Percentiles rank a stretch among this genome's conserved stretches.
phyloP scores from a whole-genome alignment of 2,329 filamentous ascomycete genomes.

The Aspergillus hortae region DNA sequence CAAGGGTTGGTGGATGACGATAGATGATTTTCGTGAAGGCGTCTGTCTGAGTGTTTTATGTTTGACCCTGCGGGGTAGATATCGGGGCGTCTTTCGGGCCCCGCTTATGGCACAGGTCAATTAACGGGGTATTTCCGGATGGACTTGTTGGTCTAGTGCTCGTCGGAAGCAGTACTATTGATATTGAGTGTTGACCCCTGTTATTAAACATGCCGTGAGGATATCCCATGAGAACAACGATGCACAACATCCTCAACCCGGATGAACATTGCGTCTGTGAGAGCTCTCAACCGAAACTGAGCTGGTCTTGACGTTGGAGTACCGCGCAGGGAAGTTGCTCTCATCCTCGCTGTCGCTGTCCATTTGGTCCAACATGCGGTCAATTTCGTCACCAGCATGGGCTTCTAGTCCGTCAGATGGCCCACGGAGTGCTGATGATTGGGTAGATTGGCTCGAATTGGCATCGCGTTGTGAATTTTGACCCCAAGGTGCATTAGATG shows the following conservation, averaged over 20 bases:
- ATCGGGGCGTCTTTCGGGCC: not conserved
- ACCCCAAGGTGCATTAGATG: constrained; percentile 7
- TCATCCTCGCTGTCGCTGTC: constrained; percentile 37
- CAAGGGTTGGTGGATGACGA: not conserved
- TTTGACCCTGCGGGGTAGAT: not conserved
- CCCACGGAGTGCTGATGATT: constrained; percentile 3
- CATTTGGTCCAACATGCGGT: constrained; percentile 41
- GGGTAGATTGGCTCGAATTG: constrained; percentile 3
- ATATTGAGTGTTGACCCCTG: no score
- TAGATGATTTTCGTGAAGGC: not conserved
- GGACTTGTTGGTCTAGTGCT: no score
- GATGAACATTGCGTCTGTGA: not conserved
- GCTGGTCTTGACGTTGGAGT: not conserved
- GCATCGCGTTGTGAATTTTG: constrained; percentile 16
- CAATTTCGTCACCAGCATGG: constrained; percentile 38
- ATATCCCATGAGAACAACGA: not conserved
- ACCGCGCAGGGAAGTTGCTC: constrained; percentile 2
- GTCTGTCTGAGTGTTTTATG: no score
- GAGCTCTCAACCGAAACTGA: not conserved
- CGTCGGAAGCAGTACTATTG: no score
- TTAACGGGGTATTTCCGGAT: not conserved
- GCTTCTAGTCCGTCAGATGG: constrained; percentile 24
- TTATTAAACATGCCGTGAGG: no score
- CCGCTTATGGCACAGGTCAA: no score
- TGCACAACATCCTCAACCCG: not conserved